Evolutionary conservation across 495 filamentous ascomycete species (phyloP).

Genomic region (Hypoxylon trugodes): DNA sequence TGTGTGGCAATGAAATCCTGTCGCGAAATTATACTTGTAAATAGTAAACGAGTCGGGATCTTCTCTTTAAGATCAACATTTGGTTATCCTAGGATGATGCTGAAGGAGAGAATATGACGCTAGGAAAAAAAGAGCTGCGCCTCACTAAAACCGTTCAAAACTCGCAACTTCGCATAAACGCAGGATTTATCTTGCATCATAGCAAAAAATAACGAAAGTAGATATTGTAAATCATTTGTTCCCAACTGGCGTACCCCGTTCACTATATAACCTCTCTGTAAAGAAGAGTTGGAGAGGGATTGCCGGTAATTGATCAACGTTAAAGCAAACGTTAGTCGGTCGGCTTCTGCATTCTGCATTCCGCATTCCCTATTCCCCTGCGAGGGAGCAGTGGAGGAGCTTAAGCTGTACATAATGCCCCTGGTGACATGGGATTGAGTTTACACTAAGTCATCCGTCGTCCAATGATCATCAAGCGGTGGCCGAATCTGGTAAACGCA

Average conservation of each 20-base stretch:
- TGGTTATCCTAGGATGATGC: conserved; percentile 17
- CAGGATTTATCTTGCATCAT: not conserved
- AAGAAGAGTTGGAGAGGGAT: too few species aligned
- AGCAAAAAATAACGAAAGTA: not conserved
- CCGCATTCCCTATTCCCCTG: not conserved
- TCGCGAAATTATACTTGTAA: not conserved
- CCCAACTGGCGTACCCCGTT: too few species aligned
- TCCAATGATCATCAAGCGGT: conserved; percentile 22
- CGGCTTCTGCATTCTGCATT: too few species aligned
- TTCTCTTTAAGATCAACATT: conserved; percentile 17
- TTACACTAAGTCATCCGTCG: not conserved
- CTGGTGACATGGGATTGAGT: too few species aligned
- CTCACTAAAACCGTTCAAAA: conserved; percentile 14
- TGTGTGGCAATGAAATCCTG: too few species aligned
- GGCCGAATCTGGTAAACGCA: conserved; percentile 25
- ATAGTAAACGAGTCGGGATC: not conserved
- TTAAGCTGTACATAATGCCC: too few species aligned
- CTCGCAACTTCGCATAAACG: conserved; percentile 1
- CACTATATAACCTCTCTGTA: too few species aligned
- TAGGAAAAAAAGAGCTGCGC: conserved; percentile 16
- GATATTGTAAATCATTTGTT: not conserved
- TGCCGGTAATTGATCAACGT: too few species aligned
- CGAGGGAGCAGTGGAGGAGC: too few species aligned
- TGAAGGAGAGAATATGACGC: conserved; percentile 27
- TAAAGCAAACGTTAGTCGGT: too few species aligned